These are phyloP conservation scores for Lachnellula arida DNA, from an alignment of 2,329 filamentous ascomycete species.

Conservation along the genomic window DNA sequence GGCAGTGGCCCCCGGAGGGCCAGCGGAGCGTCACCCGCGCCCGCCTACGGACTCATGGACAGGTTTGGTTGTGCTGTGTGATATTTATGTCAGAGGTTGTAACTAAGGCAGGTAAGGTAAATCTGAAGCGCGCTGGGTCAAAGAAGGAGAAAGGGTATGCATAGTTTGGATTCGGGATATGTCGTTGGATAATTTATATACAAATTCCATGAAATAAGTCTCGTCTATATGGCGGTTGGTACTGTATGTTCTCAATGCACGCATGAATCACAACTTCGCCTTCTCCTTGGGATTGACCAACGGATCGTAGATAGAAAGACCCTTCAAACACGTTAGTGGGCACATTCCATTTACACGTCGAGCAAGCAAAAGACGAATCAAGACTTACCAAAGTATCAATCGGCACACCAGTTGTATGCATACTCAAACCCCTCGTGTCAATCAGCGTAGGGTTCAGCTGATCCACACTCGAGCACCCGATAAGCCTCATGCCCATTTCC, in stretches of 20 bases:
- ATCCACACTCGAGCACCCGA: constrained; percentile 70
- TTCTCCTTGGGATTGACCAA: constrained; percentile 43
- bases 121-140: no score
- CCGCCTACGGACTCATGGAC: no score
- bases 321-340: constrained; percentile 18
- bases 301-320: constrained; percentile 38
- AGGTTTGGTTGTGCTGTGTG: no score
- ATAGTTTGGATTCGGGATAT: background rate
- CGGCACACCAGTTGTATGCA: constrained; percentile 55
- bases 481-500: constrained; percentile 97
- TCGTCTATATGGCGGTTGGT: background rate
- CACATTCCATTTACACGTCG: background rate
- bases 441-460: constrained; percentile 78
- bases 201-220: background rate
- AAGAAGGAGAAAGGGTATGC: no score
- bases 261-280: constrained; percentile 38
- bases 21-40: no score
- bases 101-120: no score
- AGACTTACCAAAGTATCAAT: constrained; percentile 52
- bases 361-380: constrained; percentile 4
- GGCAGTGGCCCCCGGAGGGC: no score
- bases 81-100: no score
- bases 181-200: background rate
- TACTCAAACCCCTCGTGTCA: constrained; percentile 66
- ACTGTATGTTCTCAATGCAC: background rate